phyloP scores from a whole-genome alignment of 768 basidiomycete genomes.

The Leccinum subgranulosum region DNA sequence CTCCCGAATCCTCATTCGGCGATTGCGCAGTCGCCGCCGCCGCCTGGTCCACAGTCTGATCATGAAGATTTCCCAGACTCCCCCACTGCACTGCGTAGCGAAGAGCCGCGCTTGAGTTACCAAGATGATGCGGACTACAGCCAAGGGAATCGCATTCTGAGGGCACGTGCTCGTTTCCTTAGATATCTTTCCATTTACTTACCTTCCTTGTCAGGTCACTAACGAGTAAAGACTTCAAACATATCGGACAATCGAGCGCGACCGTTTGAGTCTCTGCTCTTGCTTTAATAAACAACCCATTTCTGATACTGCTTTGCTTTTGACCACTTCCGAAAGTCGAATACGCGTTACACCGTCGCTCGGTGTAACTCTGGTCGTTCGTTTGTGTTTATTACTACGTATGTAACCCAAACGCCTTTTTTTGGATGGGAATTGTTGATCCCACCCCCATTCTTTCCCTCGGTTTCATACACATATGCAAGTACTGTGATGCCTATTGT shows the following conservation, averaged over 20 bases:
- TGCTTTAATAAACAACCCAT: neutral
- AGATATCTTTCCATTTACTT: neutral
- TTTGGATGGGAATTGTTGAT: neutral
- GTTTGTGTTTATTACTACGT: neutral
- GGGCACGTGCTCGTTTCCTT: slow-evolving; percentile 18
- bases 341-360: slow-evolving; percentile 1
- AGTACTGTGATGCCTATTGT: neutral
- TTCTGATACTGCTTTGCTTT: neutral
- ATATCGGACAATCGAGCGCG: slow-evolving; percentile 1
- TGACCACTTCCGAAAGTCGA: neutral
- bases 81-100: slow-evolving; percentile 6
- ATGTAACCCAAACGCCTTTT: neutral
- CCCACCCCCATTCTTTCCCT: neutral
- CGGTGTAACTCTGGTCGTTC: slow-evolving; percentile 3
- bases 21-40: slow-evolving; percentile 4
- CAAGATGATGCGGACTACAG: slow-evolving; percentile 29
- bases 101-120: slow-evolving; percentile 29
- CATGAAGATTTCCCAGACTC: slow-evolving; percentile 8
- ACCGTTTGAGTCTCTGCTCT: neutral
- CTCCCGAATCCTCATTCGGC: slow-evolving; percentile 22
- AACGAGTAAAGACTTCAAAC: slow-evolving; percentile 8
- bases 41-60: slow-evolving; percentile 10
- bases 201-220: slow-evolving; percentile 8
- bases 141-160: slow-evolving; percentile 27
- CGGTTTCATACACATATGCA: neutral